Conservation (phyloP, 495 filamentous ascomycete genomes). For the Aspergillus conjunctus region DNA sequence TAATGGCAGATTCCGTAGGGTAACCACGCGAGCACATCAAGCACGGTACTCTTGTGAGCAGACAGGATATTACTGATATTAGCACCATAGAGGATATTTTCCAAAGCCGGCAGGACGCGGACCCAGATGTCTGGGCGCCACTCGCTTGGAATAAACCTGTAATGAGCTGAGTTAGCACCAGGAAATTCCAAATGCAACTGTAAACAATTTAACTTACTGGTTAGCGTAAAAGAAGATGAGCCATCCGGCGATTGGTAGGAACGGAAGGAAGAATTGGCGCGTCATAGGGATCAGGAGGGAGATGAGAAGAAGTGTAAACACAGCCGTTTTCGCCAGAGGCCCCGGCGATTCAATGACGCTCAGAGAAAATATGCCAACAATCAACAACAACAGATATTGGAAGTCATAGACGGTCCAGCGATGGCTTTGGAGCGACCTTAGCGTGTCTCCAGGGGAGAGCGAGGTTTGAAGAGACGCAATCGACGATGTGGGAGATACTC, state of each 20-base stretch:
- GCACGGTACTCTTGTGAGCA: constrained; percentile 74
- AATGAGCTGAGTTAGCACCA: constrained; percentile 23
- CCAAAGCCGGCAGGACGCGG: constrained; percentile 88
- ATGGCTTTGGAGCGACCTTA: constrained; percentile 70
- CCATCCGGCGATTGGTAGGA: constrained; percentile 80
- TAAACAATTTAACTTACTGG: constrained; percentile 62
- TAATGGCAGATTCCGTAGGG: constrained; percentile 92
- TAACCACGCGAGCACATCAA: constrained; percentile 89
- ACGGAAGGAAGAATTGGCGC: constrained; percentile 87
- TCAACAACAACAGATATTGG: constrained; percentile 76
- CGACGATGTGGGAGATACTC: constrained; percentile 68
- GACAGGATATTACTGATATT: constrained; percentile 96
- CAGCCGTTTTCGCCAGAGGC: constrained; percentile 67
- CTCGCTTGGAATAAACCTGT: constrained; percentile 80
- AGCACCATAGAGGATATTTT: constrained; percentile 94
- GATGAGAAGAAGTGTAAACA: constrained; percentile 63
- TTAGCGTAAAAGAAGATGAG: constrained; percentile 86
- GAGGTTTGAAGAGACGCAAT: constrained; percentile 81
- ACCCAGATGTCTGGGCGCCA: constrained; percentile 93
- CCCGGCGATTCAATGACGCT: constrained; percentile 76
- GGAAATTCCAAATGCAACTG: not conserved
- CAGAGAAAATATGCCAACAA: constrained; percentile 77
- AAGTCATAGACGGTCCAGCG: constrained; percentile 85
- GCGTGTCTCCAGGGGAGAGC: constrained; percentile 71
- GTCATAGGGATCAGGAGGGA: constrained; percentile 85